Evolutionary conservation across 805 yeast species (phyloP).

Genomic region (Clavispora santaluciae): DNA sequence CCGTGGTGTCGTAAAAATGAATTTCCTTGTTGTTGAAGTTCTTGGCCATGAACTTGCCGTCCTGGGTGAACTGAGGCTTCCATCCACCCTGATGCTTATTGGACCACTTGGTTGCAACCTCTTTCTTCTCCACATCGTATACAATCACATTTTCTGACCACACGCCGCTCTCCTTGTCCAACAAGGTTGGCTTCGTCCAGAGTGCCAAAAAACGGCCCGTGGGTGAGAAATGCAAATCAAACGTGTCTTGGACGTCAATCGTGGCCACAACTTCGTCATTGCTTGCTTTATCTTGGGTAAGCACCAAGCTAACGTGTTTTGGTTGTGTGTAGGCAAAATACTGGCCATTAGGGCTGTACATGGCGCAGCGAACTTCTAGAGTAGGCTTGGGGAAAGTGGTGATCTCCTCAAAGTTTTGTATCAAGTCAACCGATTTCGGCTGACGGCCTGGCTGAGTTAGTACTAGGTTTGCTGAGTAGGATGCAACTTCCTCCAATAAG

Average conservation of each 20-base stretch:
- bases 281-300: conserved; percentile 43
- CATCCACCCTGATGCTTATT: conserved; percentile 85
- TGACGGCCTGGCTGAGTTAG: conserved; percentile 25
- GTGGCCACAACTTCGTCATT: conserved; percentile 38
- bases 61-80: conserved; percentile 85
- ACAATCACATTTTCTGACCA: conserved; percentile 77
- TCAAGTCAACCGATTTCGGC: conserved; percentile 23
- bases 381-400: conserved; percentile 31
- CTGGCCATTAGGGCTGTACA: conserved; percentile 64
- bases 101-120: conserved; percentile 56
- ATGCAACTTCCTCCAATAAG: too few relatives aligned
- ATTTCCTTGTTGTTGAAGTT: conserved; percentile 53
- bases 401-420: conserved; percentile 31
- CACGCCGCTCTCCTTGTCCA: conserved; percentile 62
- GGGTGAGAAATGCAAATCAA: conserved; percentile 87
- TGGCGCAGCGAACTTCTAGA: conserved; percentile 56
- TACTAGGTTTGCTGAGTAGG: conserved; percentile 3
- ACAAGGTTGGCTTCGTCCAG: conserved; percentile 81
- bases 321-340: conserved; percentile 73
- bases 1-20: conserved; percentile 57
- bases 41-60: conserved; percentile 68
- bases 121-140: conserved; percentile 48
- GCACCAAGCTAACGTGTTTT: conserved; percentile 49
- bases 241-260: conserved; percentile 60
- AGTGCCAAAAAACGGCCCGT: conserved; percentile 74